A percentile compares a stretch with the other conserved stretches of the same genome.
Evolutionary conservation across 2,329 filamentous ascomycete genomes (phyloP).

Genomic region (Botrytis paeoniae): DNA sequence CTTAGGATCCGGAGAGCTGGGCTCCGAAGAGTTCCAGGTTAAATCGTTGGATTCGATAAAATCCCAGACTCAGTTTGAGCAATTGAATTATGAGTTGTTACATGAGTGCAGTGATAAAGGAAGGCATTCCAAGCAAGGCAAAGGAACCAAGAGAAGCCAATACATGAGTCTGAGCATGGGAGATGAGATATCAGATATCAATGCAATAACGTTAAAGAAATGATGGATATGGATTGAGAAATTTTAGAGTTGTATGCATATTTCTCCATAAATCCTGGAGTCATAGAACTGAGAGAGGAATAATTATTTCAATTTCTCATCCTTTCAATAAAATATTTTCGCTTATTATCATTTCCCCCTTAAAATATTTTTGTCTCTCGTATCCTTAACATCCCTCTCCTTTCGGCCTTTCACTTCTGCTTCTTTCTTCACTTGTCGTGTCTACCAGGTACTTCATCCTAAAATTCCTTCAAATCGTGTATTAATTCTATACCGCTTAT

Average conservation of each 20-base stretch:
- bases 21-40: neutral
- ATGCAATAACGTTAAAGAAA: neutral
- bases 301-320: neutral
- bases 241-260: neutral
- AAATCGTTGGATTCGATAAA: neutral
- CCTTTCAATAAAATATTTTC: neutral
- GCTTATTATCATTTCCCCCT: neutral
- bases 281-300: neutral
- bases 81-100: neutral
- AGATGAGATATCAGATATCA: neutral
- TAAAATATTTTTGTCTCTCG: neutral
- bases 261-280: neutral
- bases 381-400: neutral
- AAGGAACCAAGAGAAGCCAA: neutral
- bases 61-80: neutral
- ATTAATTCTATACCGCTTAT: neutral
- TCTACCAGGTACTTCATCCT: fast-evolving
- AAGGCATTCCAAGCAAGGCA: fast-evolving
- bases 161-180: neutral
- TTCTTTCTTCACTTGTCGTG: neutral
- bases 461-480: fast-evolving
- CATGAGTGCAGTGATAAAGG: fast-evolving
- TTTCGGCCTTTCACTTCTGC: neutral
- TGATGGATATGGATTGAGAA: fast-evolving
- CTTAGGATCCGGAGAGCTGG: neutral